These are phyloP conservation scores for Phytophthora hybrid DNA, from an alignment of 352 stramenopile species.

Conservation along the genomic window DNA sequence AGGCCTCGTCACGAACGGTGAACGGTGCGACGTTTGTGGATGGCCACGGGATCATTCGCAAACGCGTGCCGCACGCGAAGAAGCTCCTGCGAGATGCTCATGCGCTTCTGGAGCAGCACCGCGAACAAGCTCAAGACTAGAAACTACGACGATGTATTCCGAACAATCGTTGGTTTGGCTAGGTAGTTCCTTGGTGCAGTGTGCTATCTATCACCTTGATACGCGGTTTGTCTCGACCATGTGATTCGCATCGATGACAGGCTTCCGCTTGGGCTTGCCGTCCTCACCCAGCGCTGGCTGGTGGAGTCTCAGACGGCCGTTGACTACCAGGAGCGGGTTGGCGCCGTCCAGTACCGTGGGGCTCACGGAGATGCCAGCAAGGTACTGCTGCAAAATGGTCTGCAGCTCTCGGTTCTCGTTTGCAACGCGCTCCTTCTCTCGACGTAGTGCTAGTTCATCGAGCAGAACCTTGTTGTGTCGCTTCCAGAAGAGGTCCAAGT, in stretches of 20 bases:
- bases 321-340: slow-evolving; percentile 95
- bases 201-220: slow-evolving; percentile 32
- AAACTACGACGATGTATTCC: not conserved
- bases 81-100: slow-evolving; percentile 61
- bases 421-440: slow-evolving; percentile 85
- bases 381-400: slow-evolving; percentile 92
- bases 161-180: not conserved
- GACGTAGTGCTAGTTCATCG: slow-evolving; percentile 92
- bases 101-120: slow-evolving; percentile 48
- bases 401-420: slow-evolving; percentile 93
- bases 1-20: slow-evolving; percentile 49
- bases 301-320: slow-evolving; percentile 81
- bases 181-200: not conserved
- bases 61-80: slow-evolving; percentile 71
- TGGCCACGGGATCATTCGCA: slow-evolving; percentile 67
- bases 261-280: slow-evolving; percentile 48
- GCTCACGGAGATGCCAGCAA: slow-evolving; percentile 94
- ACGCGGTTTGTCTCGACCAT: slow-evolving; percentile 84
- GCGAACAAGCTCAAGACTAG: slow-evolving; percentile 17
- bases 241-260: slow-evolving; percentile 84
- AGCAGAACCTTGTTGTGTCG: slow-evolving; percentile 96
- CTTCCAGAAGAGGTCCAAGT: slow-evolving; percentile 94
- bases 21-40: slow-evolving; percentile 69
- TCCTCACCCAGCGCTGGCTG: slow-evolving; percentile 40
- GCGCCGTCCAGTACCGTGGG: slow-evolving; percentile 90